phyloP scores from a whole-genome alignment of 768 basidiomycete genomes.

The Phaeolepiota aurea region DNA sequence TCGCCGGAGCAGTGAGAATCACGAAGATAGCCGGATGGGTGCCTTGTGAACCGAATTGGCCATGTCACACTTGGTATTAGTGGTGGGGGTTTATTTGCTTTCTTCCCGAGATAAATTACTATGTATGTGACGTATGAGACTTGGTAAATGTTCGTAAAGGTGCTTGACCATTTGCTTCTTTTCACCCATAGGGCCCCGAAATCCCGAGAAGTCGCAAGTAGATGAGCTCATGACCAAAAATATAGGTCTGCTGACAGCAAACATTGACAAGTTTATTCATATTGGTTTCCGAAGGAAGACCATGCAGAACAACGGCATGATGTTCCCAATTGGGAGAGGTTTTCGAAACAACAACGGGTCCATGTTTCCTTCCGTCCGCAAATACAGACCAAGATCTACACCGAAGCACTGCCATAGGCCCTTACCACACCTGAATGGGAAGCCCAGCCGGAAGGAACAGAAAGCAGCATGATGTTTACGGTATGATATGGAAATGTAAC shows the following conservation, averaged over 20 bases:
- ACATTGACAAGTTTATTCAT: constrained; percentile 1
- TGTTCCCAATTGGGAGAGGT: not conserved
- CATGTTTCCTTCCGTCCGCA: not conserved
- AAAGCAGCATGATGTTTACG: too few species aligned
- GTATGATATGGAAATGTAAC: not conserved
- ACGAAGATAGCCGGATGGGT: constrained; percentile 30
- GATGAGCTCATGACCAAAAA: constrained; percentile 4
- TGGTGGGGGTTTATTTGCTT: too few species aligned
- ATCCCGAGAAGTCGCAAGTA: constrained; percentile 2
- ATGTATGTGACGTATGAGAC: constrained; percentile 9
- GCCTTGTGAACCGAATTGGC: constrained; percentile 15
- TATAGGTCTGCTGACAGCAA: constrained; percentile 4
- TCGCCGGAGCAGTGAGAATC: constrained; percentile 27
- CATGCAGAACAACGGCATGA: not conserved
- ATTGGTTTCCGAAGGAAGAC: constrained; percentile 1
- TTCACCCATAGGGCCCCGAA: constrained; percentile 6
- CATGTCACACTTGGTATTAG: constrained; percentile 6
- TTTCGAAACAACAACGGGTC: not conserved
- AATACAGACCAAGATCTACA: not conserved
- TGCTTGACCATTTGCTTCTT: constrained; percentile 8
- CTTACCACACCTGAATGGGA: not conserved
- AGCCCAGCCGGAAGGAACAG: not conserved
- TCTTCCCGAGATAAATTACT: constrained; percentile 10
- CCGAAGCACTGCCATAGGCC: not conserved
- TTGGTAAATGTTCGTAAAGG: constrained; percentile 9